Evolutionary conservation across 768 basidiomycete species (phyloP).

Genomic region (Serendipita sp.): DNA sequence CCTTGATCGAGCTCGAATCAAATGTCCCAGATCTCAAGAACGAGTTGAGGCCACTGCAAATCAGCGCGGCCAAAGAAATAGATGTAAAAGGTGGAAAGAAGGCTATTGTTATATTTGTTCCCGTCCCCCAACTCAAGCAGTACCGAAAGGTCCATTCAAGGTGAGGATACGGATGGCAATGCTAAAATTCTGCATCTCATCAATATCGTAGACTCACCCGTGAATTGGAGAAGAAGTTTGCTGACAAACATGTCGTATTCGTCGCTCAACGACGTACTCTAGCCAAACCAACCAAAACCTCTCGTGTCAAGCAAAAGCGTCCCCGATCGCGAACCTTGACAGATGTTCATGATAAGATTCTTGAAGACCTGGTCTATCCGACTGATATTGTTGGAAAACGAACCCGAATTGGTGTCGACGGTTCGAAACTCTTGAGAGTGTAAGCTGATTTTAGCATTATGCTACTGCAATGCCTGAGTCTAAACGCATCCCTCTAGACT

Average conservation of each 20-base stretch:
- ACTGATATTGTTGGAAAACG: slow-evolving; percentile 99
- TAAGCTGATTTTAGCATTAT: slow-evolving; percentile 29
- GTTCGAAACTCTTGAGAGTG: slow-evolving; percentile 95
- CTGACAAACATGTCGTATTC: slow-evolving; percentile 97
- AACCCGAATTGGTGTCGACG: slow-evolving; percentile 83
- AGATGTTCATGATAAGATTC: slow-evolving; percentile 91
- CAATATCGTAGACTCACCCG: slow-evolving; percentile 62
- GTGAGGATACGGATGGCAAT: slow-evolving; percentile 25
- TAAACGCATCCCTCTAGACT: slow-evolving; percentile 35
- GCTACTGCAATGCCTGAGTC: not conserved
- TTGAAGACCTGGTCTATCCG: slow-evolving; percentile 97
- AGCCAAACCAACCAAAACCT: slow-evolving; percentile 88
- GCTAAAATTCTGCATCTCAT: not conserved
- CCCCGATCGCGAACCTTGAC: slow-evolving; percentile 95
- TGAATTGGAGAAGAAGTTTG: slow-evolving; percentile 99
- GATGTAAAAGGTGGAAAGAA: slow-evolving; percentile 99
- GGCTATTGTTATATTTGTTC: slow-evolving; percentile 97
- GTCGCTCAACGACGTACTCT: slow-evolving; percentile 97
- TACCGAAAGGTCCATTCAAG: slow-evolving; percentile 97
- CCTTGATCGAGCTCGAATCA: slow-evolving; percentile 92
- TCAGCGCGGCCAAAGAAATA: slow-evolving; percentile 96
- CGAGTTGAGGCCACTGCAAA: slow-evolving; percentile 89
- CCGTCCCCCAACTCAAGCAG: slow-evolving; percentile 91
- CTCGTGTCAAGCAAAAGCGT: slow-evolving; percentile 87
- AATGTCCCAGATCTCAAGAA: slow-evolving; percentile 96